Percentiles rank a stretch among this genome's conserved stretches.
These are phyloP conservation scores for Populus alba DNA, from an alignment of 345 rosid species.

Conservation along the genomic window DNA sequence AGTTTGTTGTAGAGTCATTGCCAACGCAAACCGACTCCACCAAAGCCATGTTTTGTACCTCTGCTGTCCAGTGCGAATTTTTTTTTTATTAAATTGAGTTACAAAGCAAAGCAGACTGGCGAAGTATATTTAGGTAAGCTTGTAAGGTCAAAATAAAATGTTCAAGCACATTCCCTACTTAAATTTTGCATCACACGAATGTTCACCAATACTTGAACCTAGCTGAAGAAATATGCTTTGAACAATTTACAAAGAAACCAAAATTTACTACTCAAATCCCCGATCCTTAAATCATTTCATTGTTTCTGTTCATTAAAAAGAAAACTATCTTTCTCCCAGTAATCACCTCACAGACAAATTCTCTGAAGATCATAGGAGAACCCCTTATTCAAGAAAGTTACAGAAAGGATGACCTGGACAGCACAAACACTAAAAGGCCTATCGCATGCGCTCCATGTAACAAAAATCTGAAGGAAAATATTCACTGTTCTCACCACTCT, in stretches of 20 bases:
- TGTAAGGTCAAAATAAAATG: not conserved
- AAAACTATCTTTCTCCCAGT: not conserved
- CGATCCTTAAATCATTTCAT: not conserved
- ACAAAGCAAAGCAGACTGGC: not conserved
- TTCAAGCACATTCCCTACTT: not conserved
- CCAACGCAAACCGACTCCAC: constrained; percentile 66
- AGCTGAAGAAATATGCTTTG: not conserved
- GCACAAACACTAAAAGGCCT: not conserved
- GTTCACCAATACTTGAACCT: not conserved
- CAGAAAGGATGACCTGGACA: not conserved
- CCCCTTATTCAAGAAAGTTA: not conserved
- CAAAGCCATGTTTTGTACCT: constrained; percentile 81
- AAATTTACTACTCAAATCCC: not conserved
- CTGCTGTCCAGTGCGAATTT: constrained; percentile 36
- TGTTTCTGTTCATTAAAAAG: not conserved
- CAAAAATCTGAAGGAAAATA: not conserved
- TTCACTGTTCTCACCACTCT: not conserved
- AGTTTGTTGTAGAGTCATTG: constrained; percentile 61
- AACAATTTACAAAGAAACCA: not conserved
- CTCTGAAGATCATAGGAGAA: not conserved
- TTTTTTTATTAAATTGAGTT: not conserved
- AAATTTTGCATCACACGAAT: not conserved
- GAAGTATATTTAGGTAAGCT: not conserved
- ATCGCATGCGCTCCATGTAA: not conserved
- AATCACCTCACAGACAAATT: not conserved